These are phyloP conservation scores for Yamadazyma diospyri DNA, from an alignment of 1,139 yeast genomes.

Conservation along the genomic window DNA sequence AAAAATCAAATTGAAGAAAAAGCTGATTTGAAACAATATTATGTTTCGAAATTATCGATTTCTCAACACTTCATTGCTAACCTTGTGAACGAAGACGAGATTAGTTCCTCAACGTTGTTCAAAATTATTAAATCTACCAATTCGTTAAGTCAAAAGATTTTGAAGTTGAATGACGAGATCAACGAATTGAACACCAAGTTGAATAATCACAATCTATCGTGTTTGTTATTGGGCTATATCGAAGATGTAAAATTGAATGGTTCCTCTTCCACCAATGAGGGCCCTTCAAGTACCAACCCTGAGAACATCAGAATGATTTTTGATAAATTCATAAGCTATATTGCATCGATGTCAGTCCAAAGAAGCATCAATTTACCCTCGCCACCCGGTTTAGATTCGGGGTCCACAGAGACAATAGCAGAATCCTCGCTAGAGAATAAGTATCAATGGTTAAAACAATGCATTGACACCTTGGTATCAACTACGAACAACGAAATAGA, in stretches of 20 bases:
- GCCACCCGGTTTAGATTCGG: slow-evolving; percentile 12
- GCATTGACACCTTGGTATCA: slow-evolving; percentile 39
- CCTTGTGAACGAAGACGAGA: slow-evolving; percentile 21
- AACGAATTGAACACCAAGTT: slow-evolving; percentile 26
- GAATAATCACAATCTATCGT: slow-evolving; percentile 41
- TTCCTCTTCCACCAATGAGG: slow-evolving; percentile 11
- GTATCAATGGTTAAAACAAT: slow-evolving; percentile 50
- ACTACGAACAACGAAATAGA: slow-evolving; percentile 4
- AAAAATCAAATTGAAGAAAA: slow-evolving; percentile 30
- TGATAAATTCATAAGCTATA: slow-evolving; percentile 50
- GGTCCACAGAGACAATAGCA: slow-evolving; percentile 14
- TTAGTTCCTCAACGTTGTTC: slow-evolving; percentile 26
- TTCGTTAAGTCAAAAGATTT: slow-evolving; percentile 30
- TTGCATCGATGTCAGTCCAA: slow-evolving; percentile 55
- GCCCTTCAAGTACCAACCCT: slow-evolving; percentile 2
- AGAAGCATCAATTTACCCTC: slow-evolving; percentile 44
- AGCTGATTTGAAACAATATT: slow-evolving; percentile 29
- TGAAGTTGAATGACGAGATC: slow-evolving; percentile 27
- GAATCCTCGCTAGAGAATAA: slow-evolving; percentile 30
- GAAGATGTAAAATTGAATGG: slow-evolving; percentile 35
- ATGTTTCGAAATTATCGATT: slow-evolving; percentile 29
- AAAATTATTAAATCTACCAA: slow-evolving; percentile 35
- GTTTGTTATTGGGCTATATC: slow-evolving; percentile 43
- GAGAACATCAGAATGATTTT: slow-evolving; percentile 14
- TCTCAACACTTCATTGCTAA: slow-evolving; percentile 35